Percentiles rank a stretch among this genome's conserved stretches.
Evolutionary conservation across 2,329 filamentous ascomycete genomes (phyloP).

Genomic region (Colletotrichum sansevieriae): DNA sequence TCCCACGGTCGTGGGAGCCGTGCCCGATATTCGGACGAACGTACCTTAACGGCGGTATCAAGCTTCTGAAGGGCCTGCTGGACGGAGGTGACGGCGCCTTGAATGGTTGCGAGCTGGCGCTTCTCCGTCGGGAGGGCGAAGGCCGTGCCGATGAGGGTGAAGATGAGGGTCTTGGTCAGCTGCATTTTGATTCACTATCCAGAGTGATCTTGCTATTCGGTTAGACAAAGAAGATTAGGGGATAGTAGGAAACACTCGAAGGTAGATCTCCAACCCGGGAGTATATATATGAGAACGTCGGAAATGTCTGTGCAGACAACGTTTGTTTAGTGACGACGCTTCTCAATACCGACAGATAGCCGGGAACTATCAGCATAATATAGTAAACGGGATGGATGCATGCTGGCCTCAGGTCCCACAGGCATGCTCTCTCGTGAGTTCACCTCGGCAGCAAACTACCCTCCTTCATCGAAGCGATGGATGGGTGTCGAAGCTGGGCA

Average conservation of each 20-base stretch:
- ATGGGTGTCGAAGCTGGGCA: conserved; percentile 2
- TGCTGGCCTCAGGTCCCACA: conserved; percentile 17
- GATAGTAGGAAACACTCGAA: too few relatives aligned
- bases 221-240: not conserved
- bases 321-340: conserved; percentile 10
- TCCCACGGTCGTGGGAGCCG: not conserved
- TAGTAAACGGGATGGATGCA: conserved; percentile 16
- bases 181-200: conserved; percentile 40
- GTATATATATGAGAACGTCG: conserved; percentile 26
- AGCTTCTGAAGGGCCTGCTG: conserved; percentile 71
- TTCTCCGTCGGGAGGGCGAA: conserved; percentile 35
- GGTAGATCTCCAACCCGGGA: conserved; percentile 27
- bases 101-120: conserved; percentile 67
- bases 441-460: conserved; percentile 31
- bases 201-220: conserved; percentile 30
- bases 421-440: conserved; percentile 20
- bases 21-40: not conserved
- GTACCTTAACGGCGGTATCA: conserved; percentile 45
- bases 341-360: not conserved
- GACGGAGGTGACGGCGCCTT: conserved; percentile 69
- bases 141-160: conserved; percentile 36
- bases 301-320: conserved; percentile 28
- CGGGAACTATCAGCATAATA: conserved; percentile 35
- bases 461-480: conserved; percentile 1
- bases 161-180: conserved; percentile 36